Evolutionary conservation across 805 yeast genomes (phyloP), one percentile per base, ranked within the genome.

Genomic region (Candida orba): DNA sequence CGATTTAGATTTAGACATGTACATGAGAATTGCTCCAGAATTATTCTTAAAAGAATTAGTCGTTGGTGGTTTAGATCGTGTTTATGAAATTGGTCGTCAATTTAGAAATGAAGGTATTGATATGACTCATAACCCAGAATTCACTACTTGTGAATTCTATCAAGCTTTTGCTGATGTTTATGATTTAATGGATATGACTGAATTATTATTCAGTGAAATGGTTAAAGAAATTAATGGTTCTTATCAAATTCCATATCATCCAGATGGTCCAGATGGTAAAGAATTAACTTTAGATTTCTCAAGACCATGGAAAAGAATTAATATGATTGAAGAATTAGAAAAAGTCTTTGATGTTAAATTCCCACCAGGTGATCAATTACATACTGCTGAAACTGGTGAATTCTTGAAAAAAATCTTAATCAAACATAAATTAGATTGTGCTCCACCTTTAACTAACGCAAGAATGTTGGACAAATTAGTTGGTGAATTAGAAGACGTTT

Each of bases 91-190:
- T 62, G 99, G 99, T 50, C 88, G 97, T 70, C 97, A 90, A 71
- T 91, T 91, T 75, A 85, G 99, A 78, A 91, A 91, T 65, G 98
- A 91, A 71, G 97, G 98, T 69, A 90, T 91, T 52, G 99, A 91
- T 69, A 80, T 86, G 91, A 91, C 97, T 52, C 99, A 91, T 69
- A 91, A 91, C 78, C 98, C 98, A 45, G 99, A 91, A 73, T 91
- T 91, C 72, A 91, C 98, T 59, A 90, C 98, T 48, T 91, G 98
- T 77, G 99, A 91, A 72, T 91, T 91, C 70, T 91, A 91, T 69
- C 91, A 89, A 75, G 97, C 98, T 36, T 91, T 87, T 59, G 97
- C 97, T 47, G 97, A 91, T 69, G 95, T 90, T 41, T 87, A 87
- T 63, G 97, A 93, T 64, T 76, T 91, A 60, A 91, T 91, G 96